Evolutionary conservation across 139 green algal genomes (phyloP), one percentile per base, ranked within the genome.

Genomic region (Micractinium sp.): DNA sequence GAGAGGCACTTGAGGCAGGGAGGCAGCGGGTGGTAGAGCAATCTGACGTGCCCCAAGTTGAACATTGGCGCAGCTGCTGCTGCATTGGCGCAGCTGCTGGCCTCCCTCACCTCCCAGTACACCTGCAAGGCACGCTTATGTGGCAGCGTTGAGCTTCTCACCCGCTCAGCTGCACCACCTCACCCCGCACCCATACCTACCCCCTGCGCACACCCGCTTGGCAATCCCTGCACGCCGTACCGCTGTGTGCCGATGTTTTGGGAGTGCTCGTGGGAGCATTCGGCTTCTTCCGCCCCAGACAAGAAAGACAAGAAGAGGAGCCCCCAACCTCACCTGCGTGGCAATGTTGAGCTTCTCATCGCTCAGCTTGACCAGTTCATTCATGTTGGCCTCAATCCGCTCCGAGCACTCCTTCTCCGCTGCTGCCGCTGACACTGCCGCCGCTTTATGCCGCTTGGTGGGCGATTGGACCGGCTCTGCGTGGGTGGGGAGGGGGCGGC

Each of bases 271-370:
- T n/a, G n/a, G n/a, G n/a, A n/a, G n/a, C n/a, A n/a, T n/a, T n/a
- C n/a, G n/a, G n/a, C n/a, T n/a, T n/a, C n/a, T n/a, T n/a, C 5
- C 63, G 23, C 63, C 7, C 63, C 63, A 29, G 2, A 73, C 63
- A 73, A 29, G 31, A 31, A 1, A 69, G 4, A 56, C 53, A 69
- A n/a, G 81, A 3, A 2, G 31, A 75, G 31, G 41, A 14, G 13
- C 78, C 15, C 13, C 60, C 41, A 35, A 3, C 61, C 78, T 22
- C 29, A 69, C 83, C 83, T 87, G 83, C 38, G 71, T 88, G 5
- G 85, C 85, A 20, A 88, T 88, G 85, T 71, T 88, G 39, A 88
- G 83, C 84, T 94, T 95, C 67, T 95, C 92, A 53, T 95, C 92
- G 29, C 89, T 90, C 33, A 92, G 82, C 88, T 87, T 94, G 23